Conservation (phyloP, 345 rosid species). For the Eucalyptus tenuipes region DNA sequence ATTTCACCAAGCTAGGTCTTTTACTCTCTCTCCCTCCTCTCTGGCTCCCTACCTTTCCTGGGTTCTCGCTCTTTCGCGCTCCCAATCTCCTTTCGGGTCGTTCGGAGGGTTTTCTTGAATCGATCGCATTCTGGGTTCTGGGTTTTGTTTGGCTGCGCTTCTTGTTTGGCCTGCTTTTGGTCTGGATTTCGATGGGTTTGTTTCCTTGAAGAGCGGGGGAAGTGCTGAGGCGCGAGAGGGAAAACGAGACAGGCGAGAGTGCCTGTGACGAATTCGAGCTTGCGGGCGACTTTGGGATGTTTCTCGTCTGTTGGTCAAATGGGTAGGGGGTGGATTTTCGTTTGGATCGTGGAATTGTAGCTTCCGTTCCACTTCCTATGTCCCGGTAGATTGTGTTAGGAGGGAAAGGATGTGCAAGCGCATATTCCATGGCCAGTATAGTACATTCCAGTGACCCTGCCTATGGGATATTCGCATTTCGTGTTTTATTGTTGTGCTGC, state of each 20-base stretch:
- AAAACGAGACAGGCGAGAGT: neutral
- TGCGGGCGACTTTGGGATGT: neutral
- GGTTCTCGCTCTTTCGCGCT: neutral
- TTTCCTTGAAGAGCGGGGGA: neutral
- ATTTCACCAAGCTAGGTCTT: conserved; percentile 85
- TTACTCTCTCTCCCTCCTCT: neutral
- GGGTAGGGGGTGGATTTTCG: neutral
- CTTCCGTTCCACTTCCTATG: neutral
- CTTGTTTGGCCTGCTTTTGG: neutral
- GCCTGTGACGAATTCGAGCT: neutral
- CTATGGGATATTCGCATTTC: neutral
- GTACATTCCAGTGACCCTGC: neutral
- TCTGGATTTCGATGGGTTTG: neutral
- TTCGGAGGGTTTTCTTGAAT: neutral
- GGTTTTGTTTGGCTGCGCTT: neutral
- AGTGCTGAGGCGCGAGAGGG: neutral
- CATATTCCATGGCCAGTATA: neutral
- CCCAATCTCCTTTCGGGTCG: neutral
- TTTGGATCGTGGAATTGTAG: neutral
- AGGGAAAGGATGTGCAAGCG: neutral
- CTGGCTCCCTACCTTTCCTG: neutral
- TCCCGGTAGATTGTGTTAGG: neutral
- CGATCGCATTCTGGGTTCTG: neutral
- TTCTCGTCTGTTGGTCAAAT: neutral
- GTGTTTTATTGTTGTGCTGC: neutral